These are phyloP conservation scores for Lentinula novae-zelandiae DNA, from an alignment of 1,284 basidiomycete genomes.

Conservation along the genomic window DNA sequence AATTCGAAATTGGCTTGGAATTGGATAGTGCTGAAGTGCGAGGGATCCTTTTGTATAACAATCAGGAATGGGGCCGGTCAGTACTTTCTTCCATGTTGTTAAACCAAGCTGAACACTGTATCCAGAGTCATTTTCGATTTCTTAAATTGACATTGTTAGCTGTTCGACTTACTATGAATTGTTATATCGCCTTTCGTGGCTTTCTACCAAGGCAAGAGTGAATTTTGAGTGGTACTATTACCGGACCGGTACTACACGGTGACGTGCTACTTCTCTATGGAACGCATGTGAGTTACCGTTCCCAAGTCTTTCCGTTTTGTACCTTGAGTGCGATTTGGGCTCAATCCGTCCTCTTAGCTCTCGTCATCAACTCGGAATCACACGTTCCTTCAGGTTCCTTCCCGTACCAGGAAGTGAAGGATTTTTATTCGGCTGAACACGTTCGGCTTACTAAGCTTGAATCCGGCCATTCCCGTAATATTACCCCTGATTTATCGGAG, in stretches of 20 bases:
- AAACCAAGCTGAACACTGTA: slow-evolving; percentile 1
- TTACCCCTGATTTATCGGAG: background rate
- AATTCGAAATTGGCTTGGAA: slow-evolving; percentile 78
- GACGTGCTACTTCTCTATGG: background rate
- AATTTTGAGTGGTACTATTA: too few species aligned
- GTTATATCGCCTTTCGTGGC: too few species aligned
- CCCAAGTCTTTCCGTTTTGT: background rate
- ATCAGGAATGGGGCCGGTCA: slow-evolving; percentile 71
- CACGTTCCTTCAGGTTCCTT: slow-evolving; percentile 4
- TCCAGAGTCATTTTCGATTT: slow-evolving; percentile 56
- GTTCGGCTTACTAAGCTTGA: background rate
- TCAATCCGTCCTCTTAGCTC: background rate
- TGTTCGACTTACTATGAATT: background rate
- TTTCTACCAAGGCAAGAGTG: too few species aligned
- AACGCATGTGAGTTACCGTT: background rate
- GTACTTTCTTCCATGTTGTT: slow-evolving; percentile 30
- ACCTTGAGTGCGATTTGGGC: background rate
- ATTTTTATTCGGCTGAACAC: background rate
- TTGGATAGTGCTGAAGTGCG: slow-evolving; percentile 80
- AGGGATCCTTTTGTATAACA: slow-evolving; percentile 68
- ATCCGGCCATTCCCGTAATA: slow-evolving; percentile 24
- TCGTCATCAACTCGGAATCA: slow-evolving; percentile 3
- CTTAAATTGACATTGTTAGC: slow-evolving; percentile 25
- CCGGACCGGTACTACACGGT: background rate
- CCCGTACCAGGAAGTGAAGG: background rate